Percentiles rank a stretch among this genome's conserved stretches.
phyloP scores from a whole-genome alignment of 257 asterid species.

The Perilla frutescens region DNA sequence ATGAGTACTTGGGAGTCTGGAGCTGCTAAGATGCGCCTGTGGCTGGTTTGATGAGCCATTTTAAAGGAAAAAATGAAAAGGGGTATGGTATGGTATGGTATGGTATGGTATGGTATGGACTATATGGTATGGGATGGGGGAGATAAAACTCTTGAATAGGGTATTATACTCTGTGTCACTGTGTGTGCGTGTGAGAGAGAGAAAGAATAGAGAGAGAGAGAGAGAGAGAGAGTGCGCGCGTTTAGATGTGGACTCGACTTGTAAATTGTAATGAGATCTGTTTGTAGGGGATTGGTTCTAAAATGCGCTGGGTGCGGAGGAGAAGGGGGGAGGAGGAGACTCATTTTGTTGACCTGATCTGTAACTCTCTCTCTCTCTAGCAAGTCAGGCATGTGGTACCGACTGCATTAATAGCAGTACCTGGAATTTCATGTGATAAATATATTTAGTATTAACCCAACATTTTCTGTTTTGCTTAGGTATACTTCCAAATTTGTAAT shows the following conservation, averaged over 20 bases:
- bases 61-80: constrained; percentile 23
- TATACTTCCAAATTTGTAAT: constrained; percentile 4
- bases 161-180: constrained; percentile 21
- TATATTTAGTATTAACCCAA: background rate
- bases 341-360: constrained; percentile 33
- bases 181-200: constrained; percentile 23
- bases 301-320: constrained; percentile 56
- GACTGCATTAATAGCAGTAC: constrained; percentile 44
- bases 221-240: constrained; percentile 11
- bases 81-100: too few relatives aligned
- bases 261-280: constrained; percentile 44
- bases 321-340: constrained; percentile 12
- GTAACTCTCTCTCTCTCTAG: background rate
- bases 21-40: constrained; percentile 55
- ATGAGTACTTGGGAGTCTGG: constrained; percentile 44
- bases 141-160: constrained; percentile 31
- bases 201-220: constrained; percentile 20
- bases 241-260: constrained; percentile 40
- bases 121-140: background rate
- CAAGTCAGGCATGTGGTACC: constrained; percentile 41
- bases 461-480: constrained; percentile 10
- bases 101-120: too few relatives aligned
- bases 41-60: constrained; percentile 40
- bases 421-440: constrained; percentile 42
- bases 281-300: constrained; percentile 34